Evolutionary conservation across 1,284 basidiomycete species (phyloP).

Genomic region (Chalciporus piperatoides): DNA sequence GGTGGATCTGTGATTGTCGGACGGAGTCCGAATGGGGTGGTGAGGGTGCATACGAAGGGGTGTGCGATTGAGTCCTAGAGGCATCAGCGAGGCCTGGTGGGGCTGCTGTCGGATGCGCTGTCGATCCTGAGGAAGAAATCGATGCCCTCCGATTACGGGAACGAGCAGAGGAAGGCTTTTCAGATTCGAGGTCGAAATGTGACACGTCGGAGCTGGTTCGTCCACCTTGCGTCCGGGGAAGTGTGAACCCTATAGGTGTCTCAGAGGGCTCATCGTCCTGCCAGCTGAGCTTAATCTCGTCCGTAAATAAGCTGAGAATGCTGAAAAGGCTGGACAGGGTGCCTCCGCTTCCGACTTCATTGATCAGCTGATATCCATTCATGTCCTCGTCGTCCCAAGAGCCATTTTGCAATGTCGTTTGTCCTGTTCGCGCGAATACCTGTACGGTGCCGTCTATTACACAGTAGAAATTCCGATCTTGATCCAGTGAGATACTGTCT

Average conservation of each 20-base stretch:
- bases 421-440: slow-evolving; percentile 73
- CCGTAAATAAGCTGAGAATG: slow-evolving; percentile 93
- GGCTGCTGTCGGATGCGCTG: slow-evolving; percentile 46
- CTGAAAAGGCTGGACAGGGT: slow-evolving; percentile 96
- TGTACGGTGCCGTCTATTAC: slow-evolving; percentile 90
- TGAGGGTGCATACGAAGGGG: slow-evolving; percentile 17
- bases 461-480: slow-evolving; percentile 93
- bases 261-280: slow-evolving; percentile 50
- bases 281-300: slow-evolving; percentile 94
- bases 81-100: slow-evolving; percentile 32
- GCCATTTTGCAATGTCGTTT: slow-evolving; percentile 46
- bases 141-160: slow-evolving; percentile 45
- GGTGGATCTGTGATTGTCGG: slow-evolving; percentile 38
- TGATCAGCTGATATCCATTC: slow-evolving; percentile 91
- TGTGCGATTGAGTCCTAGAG: slow-evolving; percentile 4
- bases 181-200: slow-evolving; percentile 47
- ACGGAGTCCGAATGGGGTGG: slow-evolving; percentile 26
- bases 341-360: slow-evolving; percentile 92
- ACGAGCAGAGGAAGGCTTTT: slow-evolving; percentile 28
- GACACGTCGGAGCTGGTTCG: slow-evolving; percentile 62
- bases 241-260: slow-evolving; percentile 19
- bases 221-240: slow-evolving; percentile 29
- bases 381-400: slow-evolving; percentile 80
- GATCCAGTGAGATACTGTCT: slow-evolving; percentile 85
- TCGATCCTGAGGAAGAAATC: slow-evolving; percentile 62